phyloP scores from a whole-genome alignment of 169 alveolate species.

The Plasmodium fragile region DNA sequence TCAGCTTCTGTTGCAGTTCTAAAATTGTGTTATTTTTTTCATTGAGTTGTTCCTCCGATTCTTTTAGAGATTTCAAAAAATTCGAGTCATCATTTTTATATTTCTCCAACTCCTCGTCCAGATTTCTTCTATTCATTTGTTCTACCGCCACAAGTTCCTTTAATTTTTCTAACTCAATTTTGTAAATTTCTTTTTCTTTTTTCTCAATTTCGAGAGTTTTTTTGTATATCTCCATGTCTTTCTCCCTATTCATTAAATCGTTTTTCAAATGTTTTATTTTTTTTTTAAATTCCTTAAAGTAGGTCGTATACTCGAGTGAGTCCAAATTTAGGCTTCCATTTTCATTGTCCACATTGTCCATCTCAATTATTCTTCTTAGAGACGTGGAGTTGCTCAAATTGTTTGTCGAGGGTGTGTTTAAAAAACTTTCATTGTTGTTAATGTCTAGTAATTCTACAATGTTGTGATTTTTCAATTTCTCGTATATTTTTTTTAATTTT shows the following conservation, averaged over 20 bases:
- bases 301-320: conserved; percentile 51
- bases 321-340: conserved; percentile 50
- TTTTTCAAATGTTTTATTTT: conserved; percentile 44
- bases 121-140: conserved; percentile 30
- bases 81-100: conserved; percentile 54
- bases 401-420: not conserved
- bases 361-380: conserved; percentile 12
- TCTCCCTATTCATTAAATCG: conserved; percentile 35
- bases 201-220: conserved; percentile 63
- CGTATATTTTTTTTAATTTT: conserved; percentile 48
- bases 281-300: conserved; percentile 55
- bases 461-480: conserved; percentile 56
- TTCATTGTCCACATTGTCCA: conserved; percentile 24
- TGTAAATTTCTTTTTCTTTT: conserved; percentile 52
- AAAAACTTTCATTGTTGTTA: conserved; percentile 12
- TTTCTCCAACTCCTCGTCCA: conserved; percentile 44
- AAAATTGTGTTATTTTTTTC: conserved; percentile 51
- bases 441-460: conserved; percentile 43
- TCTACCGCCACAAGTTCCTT: conserved; percentile 29
- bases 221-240: conserved; percentile 52
- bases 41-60: conserved; percentile 52
- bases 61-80: conserved; percentile 48
- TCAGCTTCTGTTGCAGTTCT: conserved; percentile 50
- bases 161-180: conserved; percentile 47
- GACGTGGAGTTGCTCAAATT: conserved; percentile 8